A percentile compares a stretch with the other conserved stretches of the same genome.
phyloP scores from a whole-genome alignment of 306 rosid species.

The Lablab purpureus region DNA sequence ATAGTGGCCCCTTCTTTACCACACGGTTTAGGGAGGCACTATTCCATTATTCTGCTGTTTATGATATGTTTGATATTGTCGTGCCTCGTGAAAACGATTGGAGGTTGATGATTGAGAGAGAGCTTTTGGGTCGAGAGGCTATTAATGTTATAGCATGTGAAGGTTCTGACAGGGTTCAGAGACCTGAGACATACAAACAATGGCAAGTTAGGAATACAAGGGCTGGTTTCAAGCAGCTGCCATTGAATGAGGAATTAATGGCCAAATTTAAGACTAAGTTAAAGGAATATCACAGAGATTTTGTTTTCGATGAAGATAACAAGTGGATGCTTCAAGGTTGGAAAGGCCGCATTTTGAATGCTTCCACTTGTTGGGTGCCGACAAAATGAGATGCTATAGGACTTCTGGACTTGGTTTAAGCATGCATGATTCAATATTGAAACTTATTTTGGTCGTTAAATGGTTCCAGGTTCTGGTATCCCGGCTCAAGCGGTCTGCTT shows the following conservation, averaged over 20 bases:
- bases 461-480: constrained; percentile 37
- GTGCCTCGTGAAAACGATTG: constrained; percentile 54
- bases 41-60: constrained; percentile 71
- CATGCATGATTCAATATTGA: constrained; percentile 9
- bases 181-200: constrained; percentile 81
- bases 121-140: constrained; percentile 63
- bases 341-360: constrained; percentile 69
- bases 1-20: constrained; percentile 73
- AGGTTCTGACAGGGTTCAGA: constrained; percentile 74
- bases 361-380: constrained; percentile 4
- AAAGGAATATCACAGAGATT: constrained; percentile 65
- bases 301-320: constrained; percentile 62
- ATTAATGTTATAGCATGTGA: constrained; percentile 84
- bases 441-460: constrained; percentile 14
- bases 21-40: constrained; percentile 78
- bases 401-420: not conserved
- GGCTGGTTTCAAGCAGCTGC: constrained; percentile 72
- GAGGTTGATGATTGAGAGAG: constrained; percentile 66
- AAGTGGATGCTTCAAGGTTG: constrained; percentile 89
- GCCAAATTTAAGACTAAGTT: constrained; percentile 45
- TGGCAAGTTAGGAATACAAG: constrained; percentile 67
- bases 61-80: constrained; percentile 60
- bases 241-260: constrained; percentile 57
- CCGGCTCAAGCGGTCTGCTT: not conserved
- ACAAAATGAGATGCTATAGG: not conserved